Evolutionary conservation across 1,139 yeast genomes (phyloP).

Genomic region (Lodderomyces beijingensis): DNA sequence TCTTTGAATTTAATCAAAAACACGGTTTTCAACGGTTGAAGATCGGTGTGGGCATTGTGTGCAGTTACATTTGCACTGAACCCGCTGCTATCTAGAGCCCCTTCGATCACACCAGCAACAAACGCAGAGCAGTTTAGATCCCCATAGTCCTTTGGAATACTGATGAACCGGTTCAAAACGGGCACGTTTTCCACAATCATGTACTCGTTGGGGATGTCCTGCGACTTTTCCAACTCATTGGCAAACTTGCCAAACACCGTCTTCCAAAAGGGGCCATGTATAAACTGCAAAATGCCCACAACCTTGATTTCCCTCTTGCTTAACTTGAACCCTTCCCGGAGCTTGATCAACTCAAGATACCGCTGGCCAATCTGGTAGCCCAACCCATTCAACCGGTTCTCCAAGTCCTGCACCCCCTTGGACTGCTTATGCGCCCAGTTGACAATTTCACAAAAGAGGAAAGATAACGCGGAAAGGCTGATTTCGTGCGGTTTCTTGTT

Average conservation of each 20-base stretch:
- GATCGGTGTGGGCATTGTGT: constrained; percentile 71
- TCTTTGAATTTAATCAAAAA: constrained; percentile 75
- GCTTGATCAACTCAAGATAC: constrained; percentile 37
- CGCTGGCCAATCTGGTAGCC: constrained; percentile 65
- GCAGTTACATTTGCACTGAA: constrained; percentile 86
- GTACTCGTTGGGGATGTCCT: constrained; percentile 76
- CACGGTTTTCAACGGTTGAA: constrained; percentile 68
- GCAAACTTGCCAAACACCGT: constrained; percentile 78
- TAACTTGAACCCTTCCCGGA: constrained; percentile 54
- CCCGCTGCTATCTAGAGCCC: constrained; percentile 74
- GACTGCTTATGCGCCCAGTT: constrained; percentile 62
- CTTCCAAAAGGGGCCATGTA: constrained; percentile 81
- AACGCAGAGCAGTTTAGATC: constrained; percentile 81
- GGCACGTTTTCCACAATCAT: constrained; percentile 86
- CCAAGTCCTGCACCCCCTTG: constrained; percentile 73
- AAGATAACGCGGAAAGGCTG: constrained; percentile 62
- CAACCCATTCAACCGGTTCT: constrained; percentile 64
- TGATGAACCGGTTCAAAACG: constrained; percentile 66
- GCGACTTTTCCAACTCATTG: constrained; percentile 83
- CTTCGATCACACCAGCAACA: constrained; percentile 89
- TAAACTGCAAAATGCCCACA: constrained; percentile 76
- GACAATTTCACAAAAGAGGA: constrained; percentile 68
- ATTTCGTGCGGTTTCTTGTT: constrained; percentile 61
- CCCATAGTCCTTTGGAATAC: constrained; percentile 76
- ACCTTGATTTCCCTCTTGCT: constrained; percentile 70